phyloP scores from a whole-genome alignment of 345 rosid genomes.

The Eucalyptus curtisii region DNA sequence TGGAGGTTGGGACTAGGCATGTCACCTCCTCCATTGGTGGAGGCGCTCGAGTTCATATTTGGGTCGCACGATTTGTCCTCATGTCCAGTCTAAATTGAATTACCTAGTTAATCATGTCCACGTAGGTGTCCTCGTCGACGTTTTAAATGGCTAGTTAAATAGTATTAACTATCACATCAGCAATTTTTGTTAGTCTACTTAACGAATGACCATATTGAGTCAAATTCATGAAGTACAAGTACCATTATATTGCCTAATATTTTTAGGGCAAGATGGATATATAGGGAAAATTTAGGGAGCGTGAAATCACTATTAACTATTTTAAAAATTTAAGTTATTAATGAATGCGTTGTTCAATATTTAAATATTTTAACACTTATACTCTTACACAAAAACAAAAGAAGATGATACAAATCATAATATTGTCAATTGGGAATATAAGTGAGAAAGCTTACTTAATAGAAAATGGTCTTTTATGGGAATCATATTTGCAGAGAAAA shows the following conservation, averaged over 20 bases:
- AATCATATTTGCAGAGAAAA: background rate
- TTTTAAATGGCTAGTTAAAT: too few relatives aligned
- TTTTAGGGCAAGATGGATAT: rapidly evolving
- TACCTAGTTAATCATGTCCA: background rate
- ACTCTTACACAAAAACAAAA: too few relatives aligned
- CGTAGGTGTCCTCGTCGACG: background rate
- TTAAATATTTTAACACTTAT: too few relatives aligned
- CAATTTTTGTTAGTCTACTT: background rate
- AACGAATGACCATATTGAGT: background rate
- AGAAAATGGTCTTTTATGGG: background rate
- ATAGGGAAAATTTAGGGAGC: background rate
- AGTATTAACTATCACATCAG: too few relatives aligned
- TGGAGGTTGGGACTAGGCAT: background rate
- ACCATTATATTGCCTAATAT: background rate
- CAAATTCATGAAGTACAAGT: too few relatives aligned
- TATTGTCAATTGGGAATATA: rapidly evolving
- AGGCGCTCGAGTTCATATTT: background rate
- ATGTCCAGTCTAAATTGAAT: background rate
- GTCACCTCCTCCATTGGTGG: background rate
- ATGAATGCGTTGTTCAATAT: rapidly evolving
- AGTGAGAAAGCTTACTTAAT: background rate
- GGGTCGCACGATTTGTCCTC: background rate
- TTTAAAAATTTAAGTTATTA: too few relatives aligned
- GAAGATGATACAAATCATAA: background rate
- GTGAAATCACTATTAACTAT: too few relatives aligned